phyloP scores from a whole-genome alignment of 495 filamentous ascomycete genomes.

The Penicillium pulvis region DNA sequence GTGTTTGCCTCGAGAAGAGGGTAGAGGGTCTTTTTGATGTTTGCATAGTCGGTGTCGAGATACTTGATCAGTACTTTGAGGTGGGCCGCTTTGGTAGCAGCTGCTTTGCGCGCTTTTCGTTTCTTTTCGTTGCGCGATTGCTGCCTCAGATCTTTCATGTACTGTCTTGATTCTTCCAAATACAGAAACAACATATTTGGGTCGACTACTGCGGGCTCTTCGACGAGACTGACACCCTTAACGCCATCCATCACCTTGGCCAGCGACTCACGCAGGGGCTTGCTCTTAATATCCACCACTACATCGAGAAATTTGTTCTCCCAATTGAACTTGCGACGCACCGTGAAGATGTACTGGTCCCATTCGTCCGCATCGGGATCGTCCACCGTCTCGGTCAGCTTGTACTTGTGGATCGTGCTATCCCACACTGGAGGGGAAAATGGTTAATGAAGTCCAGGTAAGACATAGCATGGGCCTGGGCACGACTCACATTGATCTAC shows the following conservation, averaged over 20 bases:
- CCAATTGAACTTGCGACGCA: constrained; percentile 83
- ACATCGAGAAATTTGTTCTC: constrained; percentile 83
- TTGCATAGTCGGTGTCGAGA: constrained; percentile 78
- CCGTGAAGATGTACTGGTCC: constrained; percentile 84
- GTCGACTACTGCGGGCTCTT: constrained; percentile 77
- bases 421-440: constrained; percentile 61
- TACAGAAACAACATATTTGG: constrained; percentile 91
- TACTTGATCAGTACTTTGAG: constrained; percentile 80
- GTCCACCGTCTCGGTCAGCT: constrained; percentile 77
- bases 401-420: constrained; percentile 77
- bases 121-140: constrained; percentile 63
- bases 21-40: constrained; percentile 78
- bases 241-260: constrained; percentile 77
- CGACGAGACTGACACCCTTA: constrained; percentile 77
- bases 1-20: constrained; percentile 80
- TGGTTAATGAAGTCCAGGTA: not conserved
- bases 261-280: constrained; percentile 71
- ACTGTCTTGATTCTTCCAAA: constrained; percentile 70
- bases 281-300: constrained; percentile 84
- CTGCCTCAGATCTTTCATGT: constrained; percentile 67
- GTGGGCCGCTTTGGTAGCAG: constrained; percentile 57
- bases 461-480: not conserved
- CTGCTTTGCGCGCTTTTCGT: constrained; percentile 63
- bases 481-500: constrained; percentile 69
- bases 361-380: constrained; percentile 73